Evolutionary conservation across 164 flowering plant genomes (phyloP), one percentile per base, ranked within the genome.

Genomic region (Protea cynaroides): DNA sequence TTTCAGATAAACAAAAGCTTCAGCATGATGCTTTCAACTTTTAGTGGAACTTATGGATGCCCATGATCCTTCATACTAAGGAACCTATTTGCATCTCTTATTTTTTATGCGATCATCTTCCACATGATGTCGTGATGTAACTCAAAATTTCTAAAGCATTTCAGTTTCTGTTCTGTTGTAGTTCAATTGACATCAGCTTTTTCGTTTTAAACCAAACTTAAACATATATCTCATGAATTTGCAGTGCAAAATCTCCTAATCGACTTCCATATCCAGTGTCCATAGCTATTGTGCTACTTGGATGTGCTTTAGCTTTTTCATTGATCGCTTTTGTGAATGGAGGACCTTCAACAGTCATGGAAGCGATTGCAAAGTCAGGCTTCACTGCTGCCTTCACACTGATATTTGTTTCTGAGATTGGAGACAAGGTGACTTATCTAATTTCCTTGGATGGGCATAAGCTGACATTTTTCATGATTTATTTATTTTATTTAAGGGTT

Each of bases 401-500:
- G 71, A 94, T 94, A 70, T 91, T 86, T 86, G 96, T 94, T 61
- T 94, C 99, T 65, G 99, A 94, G 79, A 94, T 94, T 69, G 99
- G 99, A 36, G 99, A 94, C 82, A 94, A 94, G 95, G 99, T 77
- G 65, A 73, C 14, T 36, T 25, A 46, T 65, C 55, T 29, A 23
- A 53, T 46, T 25, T 38, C 19, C 29, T 50, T 25, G 52, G n/a
- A 40, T 40, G n/a, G 43, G 24, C 17, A 22, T 60, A 19, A 54
- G 25, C 22, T 25, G 25, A 55, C 34, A 54, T 46, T 19, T n/a
- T 40, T 61, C 34, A 7, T 37, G n/a, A n/a, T n/a, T n/a, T 24
- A 24, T 61, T 49, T 25, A 56, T 23, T 22, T 25, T 61, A 51
- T 49, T 22, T 21, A 23, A 37, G 24, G 10, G 8, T 23, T 17